Base-by-base conservation (phyloP, 1,284 basidiomycete genomes). In the Rhodotorula mucilaginosa region DNA sequence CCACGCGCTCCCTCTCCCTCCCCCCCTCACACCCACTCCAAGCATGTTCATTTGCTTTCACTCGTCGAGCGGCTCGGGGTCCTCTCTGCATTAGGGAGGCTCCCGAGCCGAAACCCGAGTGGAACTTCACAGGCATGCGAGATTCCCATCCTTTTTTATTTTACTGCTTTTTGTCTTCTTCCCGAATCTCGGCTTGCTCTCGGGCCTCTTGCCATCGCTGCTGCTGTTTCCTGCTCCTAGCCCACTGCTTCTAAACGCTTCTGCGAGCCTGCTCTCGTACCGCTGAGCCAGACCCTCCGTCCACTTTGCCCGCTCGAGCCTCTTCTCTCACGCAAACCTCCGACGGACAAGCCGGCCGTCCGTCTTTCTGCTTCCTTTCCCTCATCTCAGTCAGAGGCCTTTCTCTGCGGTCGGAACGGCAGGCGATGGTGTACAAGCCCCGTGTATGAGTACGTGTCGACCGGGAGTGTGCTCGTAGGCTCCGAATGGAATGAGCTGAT, bases 101-200 rank as follows among this genome's bases (percentile, higher is more conserved):
- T 29, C 16, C 29, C 23, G 23, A 39, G 51, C 23, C 7, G 18
- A 12, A 23, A 16, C 39, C 61, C 51, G 54, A 51, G 34, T 47
- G 34, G 26, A 63, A 44, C 61, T 63, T 63, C 61, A 63, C 61
- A 63, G 61, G 61, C 51, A 39, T 51, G 51, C 61, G 51, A 63
- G 29, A 63, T 54, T 31, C n/a, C 29, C 26, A 44, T 10, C 10
- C 12, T 44, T 39, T 44, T 12, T 10, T 2, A 2, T 44, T 39
- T 44, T 12, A 44, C 39, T 44, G 39, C 39, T 44, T 44, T 44
- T 15, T 56, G 16, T 29, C 54, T 29, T 7, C 29, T 26, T 29
- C 26, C 18, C 54, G 8, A 15, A 8, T n/a, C 23, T 34, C 16
- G 57, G 18, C 31, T 39, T 44, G 34, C 19, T 34, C 18, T 13